Base-by-base conservation (phyloP, 306 rosid species). In the Prunus fruticosa region DNA sequence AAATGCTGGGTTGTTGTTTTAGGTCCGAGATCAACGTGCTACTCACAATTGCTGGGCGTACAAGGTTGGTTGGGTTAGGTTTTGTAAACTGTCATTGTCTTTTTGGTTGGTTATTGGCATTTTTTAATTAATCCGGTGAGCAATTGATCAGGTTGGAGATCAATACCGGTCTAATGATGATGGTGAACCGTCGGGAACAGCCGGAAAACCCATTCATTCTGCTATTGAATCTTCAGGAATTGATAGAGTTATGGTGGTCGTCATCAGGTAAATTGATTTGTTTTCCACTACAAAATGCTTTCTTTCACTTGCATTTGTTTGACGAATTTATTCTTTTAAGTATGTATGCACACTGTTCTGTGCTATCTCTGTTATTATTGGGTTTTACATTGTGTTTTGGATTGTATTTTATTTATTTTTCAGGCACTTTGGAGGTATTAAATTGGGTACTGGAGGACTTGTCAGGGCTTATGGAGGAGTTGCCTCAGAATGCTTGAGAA, bases 391-490 rank as follows among this genome's bases (percentile, higher is more conserved):
- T 60, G 34, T 11, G 3, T 25, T 15, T 41, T 66, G 52, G 20
- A 14, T 65, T 43, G 53, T 54, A 2, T 38, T 7, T 56, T 4
- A 20, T 20, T 56, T 2, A 5, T 15, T 43, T 15, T 19, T 76
- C 20, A 90, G 98, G 82, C 51, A 91, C 81, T 94, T 91, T 73
- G 98, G 98, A 64, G 98, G 98, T 22, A 94, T 94, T 78, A 91
- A 94, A 82, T 86, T 94, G 56, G 98, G 97, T 45, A 86, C 96
- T 0, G 98, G 98, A 11, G 98, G 97, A 69, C 80, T 94, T 78
- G 97, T 91, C 75, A 87, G 96, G 86, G 97, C 98, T 73, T 94
- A 91, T 82, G 96, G 97, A 73, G 98, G 98, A 81, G 96, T 94
- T 78, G 83, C 96, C 53, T 87, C 91, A 45, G 98, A 94, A 75